Base-by-base conservation (phyloP, 176 grass and related monocot species). In the Carex scoparia region DNA sequence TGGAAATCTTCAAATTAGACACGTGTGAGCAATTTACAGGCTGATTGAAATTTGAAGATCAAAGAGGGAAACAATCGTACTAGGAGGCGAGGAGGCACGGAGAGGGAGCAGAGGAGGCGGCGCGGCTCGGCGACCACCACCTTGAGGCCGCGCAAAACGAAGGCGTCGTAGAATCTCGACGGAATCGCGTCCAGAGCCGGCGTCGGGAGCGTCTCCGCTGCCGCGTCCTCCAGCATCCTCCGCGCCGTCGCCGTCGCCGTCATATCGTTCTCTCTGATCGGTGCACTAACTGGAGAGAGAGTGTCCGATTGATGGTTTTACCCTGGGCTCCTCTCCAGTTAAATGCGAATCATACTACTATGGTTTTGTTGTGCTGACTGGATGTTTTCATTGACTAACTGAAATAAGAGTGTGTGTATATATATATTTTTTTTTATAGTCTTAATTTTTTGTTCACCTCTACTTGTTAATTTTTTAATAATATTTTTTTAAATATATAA, bases 151-250 rank as follows among this genome's bases (percentile, higher is more conserved):
- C 61, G 76, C 51, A 98, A 88, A n/a, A 98, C 65, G 89, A 98
- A 98, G 80, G 91, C 91, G 56, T 98, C 91, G 86, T 98, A 98
- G 93, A 98, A 98, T 6, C 79, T 90, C 5, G 95, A 87, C 0
- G 89, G 88, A 31, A 89, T 83, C 55, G 81, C 73, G 28, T 80
- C 82, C 7, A 92, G 79, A 51, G 65, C 37, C 51, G 85, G 91
- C 7, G 87, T 78, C n/a, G 87, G 94, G 7, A 86, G 64, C 14
- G 65, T 88, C 83, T 91, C 89, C 16, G 2, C 14, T 0, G 88
- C 92, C 53, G 86, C 85, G 71, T 61, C 82, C 80, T 94, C 95
- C 91, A 98, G 89, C 77, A 89, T 61, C 46, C 69, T 85, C 85
- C 88, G 87, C 83, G 89, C 95, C 30, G 76, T 77, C 58, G 90